Conservation (phyloP, 2,329 filamentous ascomycete genomes). For the Plectosphaerella plurivora region DNA sequence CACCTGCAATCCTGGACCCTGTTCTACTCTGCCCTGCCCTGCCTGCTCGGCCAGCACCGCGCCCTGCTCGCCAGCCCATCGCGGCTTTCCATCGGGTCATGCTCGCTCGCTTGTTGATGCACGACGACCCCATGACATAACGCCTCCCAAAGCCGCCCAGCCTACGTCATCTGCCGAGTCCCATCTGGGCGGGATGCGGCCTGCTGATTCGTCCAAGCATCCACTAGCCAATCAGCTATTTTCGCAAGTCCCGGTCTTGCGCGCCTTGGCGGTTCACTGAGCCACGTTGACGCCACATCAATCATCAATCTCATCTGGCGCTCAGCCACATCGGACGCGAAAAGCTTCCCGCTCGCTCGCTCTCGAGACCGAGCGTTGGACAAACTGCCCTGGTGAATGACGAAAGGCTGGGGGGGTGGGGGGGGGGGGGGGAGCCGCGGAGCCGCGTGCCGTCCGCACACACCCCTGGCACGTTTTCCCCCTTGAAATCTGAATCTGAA, state of each 20-base stretch:
- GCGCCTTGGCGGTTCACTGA: neutral
- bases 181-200: neutral
- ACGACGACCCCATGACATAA: neutral
- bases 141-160: neutral
- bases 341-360: no score
- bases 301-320: neutral
- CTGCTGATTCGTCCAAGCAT: neutral
- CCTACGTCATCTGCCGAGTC: conserved; percentile 4
- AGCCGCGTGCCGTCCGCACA: neutral
- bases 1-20: neutral
- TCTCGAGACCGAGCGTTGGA: no score
- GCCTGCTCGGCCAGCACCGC: no score
- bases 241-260: neutral
- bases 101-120: neutral
- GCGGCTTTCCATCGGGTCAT: no score
- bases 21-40: neutral
- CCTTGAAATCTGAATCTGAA: neutral
- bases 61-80: no score
- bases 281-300: neutral
- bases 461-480: neutral
- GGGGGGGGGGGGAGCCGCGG: neutral
- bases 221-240: neutral
- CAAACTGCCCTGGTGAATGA: no score
- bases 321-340: neutral
- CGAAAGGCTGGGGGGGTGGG: no score